Base-by-base conservation (phyloP, 2,329 filamentous ascomycete genomes). In the Knufia fluminis region DNA sequence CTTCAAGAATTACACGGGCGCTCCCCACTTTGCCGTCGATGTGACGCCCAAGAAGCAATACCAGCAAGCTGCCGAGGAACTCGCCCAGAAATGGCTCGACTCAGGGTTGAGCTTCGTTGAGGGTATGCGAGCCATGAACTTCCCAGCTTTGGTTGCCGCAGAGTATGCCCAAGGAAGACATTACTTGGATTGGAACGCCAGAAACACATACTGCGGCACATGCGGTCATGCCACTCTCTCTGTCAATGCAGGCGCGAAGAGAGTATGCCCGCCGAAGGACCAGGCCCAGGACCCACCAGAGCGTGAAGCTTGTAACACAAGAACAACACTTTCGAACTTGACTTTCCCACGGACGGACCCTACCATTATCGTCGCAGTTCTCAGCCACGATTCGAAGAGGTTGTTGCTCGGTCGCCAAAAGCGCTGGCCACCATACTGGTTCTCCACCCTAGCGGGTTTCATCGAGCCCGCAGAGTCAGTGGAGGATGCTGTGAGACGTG, bases 301-400 rank as follows among this genome's bases (percentile, higher is more conserved):
- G 36, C 81, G 88, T 7, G 76, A 75, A 1, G 76, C 83, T 16
- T 98, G 92, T 67, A 82, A 79, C 6, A 94, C 90, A 0, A 80
- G 92, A 48, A 84, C 80, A 33, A 89, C 87, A 22, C 71, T 98
- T 40, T 94, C 89, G 26, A 98, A 98, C 68, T 75, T 96, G 47
- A 84, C 78, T 62, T 97, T 96, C 73, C 91, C 91, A 2, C 80
- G 90, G 45, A 96, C 91, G 1, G 90, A 96, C 60, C 89, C 90
- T 1, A 94, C 88, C 23, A 89, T 97, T 65, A 98, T 98, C 68
- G 90, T 94, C 70, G 91, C 90, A 0, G 83, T 96, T 9, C 79
- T 97, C 26, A 94, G 85, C 47, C 75, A 82, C 45, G 86, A 94
- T 59, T 85, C 85, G 44, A 77, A 82, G 57, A 79, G 80, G 53